Conservation (phyloP, 257 asterid species). For the Nicotiana knightiana region DNA sequence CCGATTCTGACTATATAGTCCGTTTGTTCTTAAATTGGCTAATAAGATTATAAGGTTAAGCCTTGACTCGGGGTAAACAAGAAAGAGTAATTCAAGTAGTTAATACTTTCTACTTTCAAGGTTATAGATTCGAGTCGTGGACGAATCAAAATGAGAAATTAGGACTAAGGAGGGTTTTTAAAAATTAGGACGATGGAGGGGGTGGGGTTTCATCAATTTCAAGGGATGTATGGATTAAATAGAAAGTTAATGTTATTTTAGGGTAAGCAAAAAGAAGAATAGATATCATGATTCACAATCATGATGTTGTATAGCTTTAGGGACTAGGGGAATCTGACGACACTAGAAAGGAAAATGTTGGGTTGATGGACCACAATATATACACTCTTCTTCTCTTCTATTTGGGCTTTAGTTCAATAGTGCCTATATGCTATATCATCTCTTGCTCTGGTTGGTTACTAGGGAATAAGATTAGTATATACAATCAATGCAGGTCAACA, state of each 20-base stretch:
- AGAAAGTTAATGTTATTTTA: background rate
- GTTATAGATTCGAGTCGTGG: no score
- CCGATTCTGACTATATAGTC: no score
- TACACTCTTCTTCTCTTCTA: background rate
- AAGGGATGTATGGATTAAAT: background rate
- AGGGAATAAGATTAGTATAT: slow-evolving; percentile 32
- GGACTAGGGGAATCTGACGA: background rate
- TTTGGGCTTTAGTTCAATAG: background rate
- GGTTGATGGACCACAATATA: background rate
- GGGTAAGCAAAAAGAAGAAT: slow-evolving; percentile 14
- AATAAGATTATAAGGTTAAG: no score
- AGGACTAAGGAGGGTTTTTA: no score
- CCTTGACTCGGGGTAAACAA: no score
- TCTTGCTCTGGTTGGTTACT: slow-evolving; percentile 35
- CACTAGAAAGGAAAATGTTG: background rate
- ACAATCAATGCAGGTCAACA: slow-evolving; percentile 50
- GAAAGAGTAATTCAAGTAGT: no score
- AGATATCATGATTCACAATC: slow-evolving; percentile 18
- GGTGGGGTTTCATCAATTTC: background rate
- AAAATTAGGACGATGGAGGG: no score
- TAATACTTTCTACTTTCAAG: no score
- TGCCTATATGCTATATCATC: slow-evolving; percentile 1
- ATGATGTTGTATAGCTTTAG: background rate
- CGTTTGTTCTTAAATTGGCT: no score
- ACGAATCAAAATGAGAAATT: no score